Conservation (phyloP, 2,329 filamentous ascomycete genomes). For the Apiospora sp. region DNA sequence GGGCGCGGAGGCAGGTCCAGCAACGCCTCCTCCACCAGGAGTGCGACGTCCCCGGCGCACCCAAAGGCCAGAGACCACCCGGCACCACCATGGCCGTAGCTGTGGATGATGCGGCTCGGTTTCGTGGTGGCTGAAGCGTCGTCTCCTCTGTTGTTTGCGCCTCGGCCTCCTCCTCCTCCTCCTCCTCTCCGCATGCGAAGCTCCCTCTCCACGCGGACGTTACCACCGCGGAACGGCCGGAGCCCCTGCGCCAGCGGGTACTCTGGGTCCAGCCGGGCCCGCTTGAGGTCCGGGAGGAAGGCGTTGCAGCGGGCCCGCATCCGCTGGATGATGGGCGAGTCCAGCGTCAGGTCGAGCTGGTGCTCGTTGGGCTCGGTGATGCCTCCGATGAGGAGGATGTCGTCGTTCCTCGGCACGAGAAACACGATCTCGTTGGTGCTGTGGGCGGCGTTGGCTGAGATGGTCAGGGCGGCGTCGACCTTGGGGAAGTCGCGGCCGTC, state of each 20-base stretch:
- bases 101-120: constrained; percentile 49
- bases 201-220: constrained; percentile 53
- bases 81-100: constrained; percentile 53
- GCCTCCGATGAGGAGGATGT: constrained; percentile 50
- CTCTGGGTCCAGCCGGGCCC: constrained; percentile 47
- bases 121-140: constrained; percentile 26
- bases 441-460: constrained; percentile 47
- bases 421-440: constrained; percentile 50
- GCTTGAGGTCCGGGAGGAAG: constrained; percentile 50
- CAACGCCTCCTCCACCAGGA: constrained; percentile 46
- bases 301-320: constrained; percentile 53
- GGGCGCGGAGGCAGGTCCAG: neutral
- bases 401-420: constrained; percentile 53
- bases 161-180: no score
- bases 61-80: constrained; percentile 53
- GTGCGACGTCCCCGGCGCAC: constrained; percentile 47
- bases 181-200: constrained; percentile 32
- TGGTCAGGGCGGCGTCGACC: constrained; percentile 48
- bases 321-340: constrained; percentile 47
- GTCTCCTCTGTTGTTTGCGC: neutral
- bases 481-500: constrained; percentile 51
- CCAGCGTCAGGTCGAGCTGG: constrained; percentile 47
- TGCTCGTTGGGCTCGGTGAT: constrained; percentile 47
- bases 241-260: constrained; percentile 54
- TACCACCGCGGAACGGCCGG: constrained; percentile 48